Conservation (phyloP, 305 asterid species). For the Plantago rigida region DNA sequence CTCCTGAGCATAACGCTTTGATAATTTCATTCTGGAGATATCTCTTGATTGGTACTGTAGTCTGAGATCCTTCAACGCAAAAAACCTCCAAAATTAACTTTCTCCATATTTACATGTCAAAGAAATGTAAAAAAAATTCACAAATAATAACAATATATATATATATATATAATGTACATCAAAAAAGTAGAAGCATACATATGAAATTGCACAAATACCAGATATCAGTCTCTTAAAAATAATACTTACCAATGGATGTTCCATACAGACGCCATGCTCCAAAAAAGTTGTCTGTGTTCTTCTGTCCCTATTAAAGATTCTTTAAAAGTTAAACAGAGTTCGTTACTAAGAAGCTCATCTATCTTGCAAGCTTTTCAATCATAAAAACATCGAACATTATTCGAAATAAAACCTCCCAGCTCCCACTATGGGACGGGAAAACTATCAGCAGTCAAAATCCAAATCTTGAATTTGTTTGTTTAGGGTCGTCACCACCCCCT, state of each 20-base stretch:
- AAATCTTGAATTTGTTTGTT: too few relatives aligned
- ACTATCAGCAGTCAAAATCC: too few relatives aligned
- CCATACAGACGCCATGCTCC: slow-evolving; percentile 29
- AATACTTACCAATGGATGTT: slow-evolving; percentile 32
- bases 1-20: slow-evolving; percentile 55
- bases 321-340: slow-evolving; percentile 15
- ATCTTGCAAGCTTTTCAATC: neutral
- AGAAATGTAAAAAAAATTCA: neutral
- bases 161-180: too few relatives aligned
- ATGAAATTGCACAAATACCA: too few relatives aligned
- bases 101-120: slow-evolving; percentile 11
- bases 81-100: slow-evolving; percentile 21
- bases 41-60: slow-evolving; percentile 25
- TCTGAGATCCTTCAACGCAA: slow-evolving; percentile 32
- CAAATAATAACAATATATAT: neutral
- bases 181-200: too few relatives aligned
- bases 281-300: slow-evolving; percentile 24
- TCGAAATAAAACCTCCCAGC: too few relatives aligned
- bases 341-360: slow-evolving; percentile 8
- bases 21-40: slow-evolving; percentile 44
- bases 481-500: too few relatives aligned
- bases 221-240: neutral
- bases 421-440: too few relatives aligned
- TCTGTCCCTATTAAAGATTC: slow-evolving; percentile 29
- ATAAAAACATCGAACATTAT: too few relatives aligned